These are phyloP conservation scores for Glycine soja DNA, from an alignment of 306 rosid species.

Conservation along the genomic window DNA sequence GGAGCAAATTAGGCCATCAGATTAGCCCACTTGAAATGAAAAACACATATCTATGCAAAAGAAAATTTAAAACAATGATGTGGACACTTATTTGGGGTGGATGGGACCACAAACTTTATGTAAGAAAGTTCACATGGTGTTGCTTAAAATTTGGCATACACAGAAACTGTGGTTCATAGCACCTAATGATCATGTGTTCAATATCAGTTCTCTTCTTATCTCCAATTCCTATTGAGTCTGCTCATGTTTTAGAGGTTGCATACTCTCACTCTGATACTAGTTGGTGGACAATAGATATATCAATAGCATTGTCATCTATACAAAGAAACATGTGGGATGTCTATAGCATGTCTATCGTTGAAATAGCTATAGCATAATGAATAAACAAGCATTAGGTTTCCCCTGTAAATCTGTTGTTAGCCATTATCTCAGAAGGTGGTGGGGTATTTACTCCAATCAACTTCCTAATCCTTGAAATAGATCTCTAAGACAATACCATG, in stretches of 20 bases:
- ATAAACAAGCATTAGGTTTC: background rate
- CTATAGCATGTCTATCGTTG: constrained; percentile 19
- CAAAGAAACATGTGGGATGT: constrained; percentile 21
- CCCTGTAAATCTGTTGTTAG: constrained; percentile 3
- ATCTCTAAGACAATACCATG: constrained; percentile 46
- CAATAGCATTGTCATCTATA: constrained; percentile 1
- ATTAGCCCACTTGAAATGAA: background rate
- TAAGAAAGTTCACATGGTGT: background rate
- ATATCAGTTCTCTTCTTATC: background rate
- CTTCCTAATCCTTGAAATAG: constrained; percentile 8
- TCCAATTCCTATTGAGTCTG: background rate
- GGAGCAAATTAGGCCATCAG: background rate
- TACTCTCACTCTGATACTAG: background rate
- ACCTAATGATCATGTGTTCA: background rate
- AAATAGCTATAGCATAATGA: background rate
- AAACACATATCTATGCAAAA: background rate
- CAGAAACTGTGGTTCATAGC: background rate
- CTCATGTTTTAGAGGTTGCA: background rate
- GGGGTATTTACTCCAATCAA: background rate
- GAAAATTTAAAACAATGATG: background rate
- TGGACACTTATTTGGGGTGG: background rate
- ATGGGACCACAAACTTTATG: background rate
- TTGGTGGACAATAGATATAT: background rate
- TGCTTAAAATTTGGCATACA: background rate
- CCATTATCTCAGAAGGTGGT: constrained; percentile 14